Percentiles rank a stretch among this genome's conserved stretches.
Conservation (phyloP, 257 asterid genomes). For the Coffea canephora region DNA sequence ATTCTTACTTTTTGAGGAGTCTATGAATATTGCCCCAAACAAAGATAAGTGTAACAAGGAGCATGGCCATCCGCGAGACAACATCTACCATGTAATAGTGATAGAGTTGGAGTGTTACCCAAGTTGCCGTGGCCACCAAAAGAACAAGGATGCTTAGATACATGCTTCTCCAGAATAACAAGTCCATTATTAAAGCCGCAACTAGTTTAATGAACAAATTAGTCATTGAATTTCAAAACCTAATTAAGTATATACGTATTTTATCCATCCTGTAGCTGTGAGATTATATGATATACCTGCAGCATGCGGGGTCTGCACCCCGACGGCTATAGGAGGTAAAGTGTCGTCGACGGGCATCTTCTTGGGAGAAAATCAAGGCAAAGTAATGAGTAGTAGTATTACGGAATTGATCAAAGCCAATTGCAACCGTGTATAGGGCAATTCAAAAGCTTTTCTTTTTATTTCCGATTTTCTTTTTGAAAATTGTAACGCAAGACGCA, state of each 20-base stretch:
- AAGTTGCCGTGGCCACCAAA: constrained; percentile 35
- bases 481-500: neutral
- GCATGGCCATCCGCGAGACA: constrained; percentile 48
- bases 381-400: too few species aligned
- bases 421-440: too few species aligned
- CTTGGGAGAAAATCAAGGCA: too few species aligned
- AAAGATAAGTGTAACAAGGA: constrained; percentile 35
- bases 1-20: constrained; percentile 41
- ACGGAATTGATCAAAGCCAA: too few species aligned
- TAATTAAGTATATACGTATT: too few species aligned
- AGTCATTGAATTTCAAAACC: neutral
- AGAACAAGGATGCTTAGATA: constrained; percentile 32
- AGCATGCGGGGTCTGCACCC: neutral
- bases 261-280: too few species aligned
- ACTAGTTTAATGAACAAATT: neutral
- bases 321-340: constrained; percentile 9
- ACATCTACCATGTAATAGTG: constrained; percentile 41
- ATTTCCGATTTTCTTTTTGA: neutral
- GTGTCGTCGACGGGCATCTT: neutral
- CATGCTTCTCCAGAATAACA: constrained; percentile 60
- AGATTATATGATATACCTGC: neutral
- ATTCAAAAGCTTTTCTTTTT: neutral
- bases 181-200: constrained; percentile 41
- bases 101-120: constrained; percentile 50
- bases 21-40: constrained; percentile 50